Evolutionary conservation across 176 grass and related monocot species (phyloP).

Genomic region (Chloris gayana): DNA sequence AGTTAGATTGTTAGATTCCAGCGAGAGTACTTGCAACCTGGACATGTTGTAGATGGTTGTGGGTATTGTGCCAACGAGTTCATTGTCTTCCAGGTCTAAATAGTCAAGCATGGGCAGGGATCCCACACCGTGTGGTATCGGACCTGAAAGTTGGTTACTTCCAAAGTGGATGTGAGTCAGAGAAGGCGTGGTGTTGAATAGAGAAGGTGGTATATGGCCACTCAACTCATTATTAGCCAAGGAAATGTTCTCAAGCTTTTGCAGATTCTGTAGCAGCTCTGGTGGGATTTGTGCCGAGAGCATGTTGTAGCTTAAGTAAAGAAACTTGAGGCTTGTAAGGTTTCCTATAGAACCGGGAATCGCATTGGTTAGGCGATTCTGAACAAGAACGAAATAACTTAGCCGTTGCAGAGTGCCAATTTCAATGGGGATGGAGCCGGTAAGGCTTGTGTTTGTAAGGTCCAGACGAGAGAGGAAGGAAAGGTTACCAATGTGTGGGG

Average conservation of each 20-base stretch:
- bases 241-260: neutral
- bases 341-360: conserved; percentile 27
- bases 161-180: neutral
- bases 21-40: neutral
- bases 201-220: neutral
- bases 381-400: neutral
- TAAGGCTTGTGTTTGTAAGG: conserved; percentile 7
- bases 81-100: neutral
- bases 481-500: conserved; percentile 22
- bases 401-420: neutral
- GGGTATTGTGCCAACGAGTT: neutral
- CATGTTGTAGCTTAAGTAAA: neutral
- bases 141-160: neutral
- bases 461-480: conserved; percentile 26
- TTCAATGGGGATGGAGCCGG: neutral
- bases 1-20: neutral
- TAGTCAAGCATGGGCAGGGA: neutral
- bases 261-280: neutral
- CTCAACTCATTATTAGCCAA: neutral
- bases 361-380: neutral
- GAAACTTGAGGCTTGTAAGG: neutral
- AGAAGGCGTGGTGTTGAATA: conserved; percentile 9
- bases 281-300: neutral
- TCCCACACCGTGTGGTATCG: neutral
- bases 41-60: neutral